phyloP scores from a whole-genome alignment of 2,329 filamentous ascomycete genomes.

The Diaporthe citriasiana region DNA sequence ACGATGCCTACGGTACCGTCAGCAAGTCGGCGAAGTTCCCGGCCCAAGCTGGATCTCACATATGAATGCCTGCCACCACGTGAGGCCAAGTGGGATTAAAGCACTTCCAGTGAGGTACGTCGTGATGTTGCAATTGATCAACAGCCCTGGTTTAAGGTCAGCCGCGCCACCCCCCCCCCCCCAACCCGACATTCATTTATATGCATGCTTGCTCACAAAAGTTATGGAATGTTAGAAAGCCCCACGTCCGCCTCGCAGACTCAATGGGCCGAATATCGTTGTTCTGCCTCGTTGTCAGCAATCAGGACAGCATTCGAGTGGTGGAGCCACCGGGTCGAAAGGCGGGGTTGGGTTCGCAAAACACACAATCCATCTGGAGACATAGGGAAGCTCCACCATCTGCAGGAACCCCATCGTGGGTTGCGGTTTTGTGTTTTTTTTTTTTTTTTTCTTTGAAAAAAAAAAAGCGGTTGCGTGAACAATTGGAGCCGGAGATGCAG shows the following conservation, averaged over 20 bases:
- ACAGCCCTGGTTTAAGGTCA: conserved; percentile 50
- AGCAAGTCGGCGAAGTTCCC: conserved; percentile 42
- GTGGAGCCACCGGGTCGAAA: not conserved
- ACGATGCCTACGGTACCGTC: conserved; percentile 46
- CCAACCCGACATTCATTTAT: no score
- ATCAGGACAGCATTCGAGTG: not conserved
- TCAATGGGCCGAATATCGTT: conserved; percentile 66
- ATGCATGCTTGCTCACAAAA: conserved; percentile 47
- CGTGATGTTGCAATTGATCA: conserved; percentile 61
- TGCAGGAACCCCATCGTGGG: not conserved
- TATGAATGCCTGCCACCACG: conserved; percentile 60
- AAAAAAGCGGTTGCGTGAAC: not conserved
- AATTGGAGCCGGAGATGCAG: not conserved
- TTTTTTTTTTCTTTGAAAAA: no score
- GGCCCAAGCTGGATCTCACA: conserved; percentile 44
- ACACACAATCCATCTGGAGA: conserved; percentile 14
- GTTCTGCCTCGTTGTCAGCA: conserved; percentile 51
- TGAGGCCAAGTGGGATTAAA: conserved; percentile 57
- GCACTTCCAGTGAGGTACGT: conserved; percentile 58
- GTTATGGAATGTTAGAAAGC: conserved; percentile 58
- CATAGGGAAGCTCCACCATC: not conserved
- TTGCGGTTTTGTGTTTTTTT: no score
- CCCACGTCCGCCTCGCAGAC: conserved; percentile 58
- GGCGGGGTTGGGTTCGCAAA: not conserved
- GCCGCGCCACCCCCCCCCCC: not conserved